Base-by-base conservation (phyloP, 495 filamentous ascomycete genomes). In the Hypoxylon cercidicola region DNA sequence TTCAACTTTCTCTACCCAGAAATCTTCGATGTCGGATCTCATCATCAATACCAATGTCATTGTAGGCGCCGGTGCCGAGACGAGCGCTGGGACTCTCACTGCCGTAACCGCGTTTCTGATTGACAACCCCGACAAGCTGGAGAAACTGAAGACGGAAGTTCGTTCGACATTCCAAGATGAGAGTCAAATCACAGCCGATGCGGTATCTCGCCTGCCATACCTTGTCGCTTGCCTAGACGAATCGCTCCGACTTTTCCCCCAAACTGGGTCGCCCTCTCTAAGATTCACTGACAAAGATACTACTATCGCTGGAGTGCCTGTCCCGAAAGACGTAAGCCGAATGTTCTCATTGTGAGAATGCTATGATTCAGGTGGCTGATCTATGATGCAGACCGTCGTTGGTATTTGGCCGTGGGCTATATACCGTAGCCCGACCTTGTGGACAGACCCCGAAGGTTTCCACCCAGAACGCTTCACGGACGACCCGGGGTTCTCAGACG, bases 151-250 rank as follows among this genome's bases (percentile, higher is more conserved):
- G 1, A 49, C 64, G 0, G 84, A 88, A 44, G 76, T 87, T 35
- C 79, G 85, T 13, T 52, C 49, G 4, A 46, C 74, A 1, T 88
- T 84, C 69, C 58, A 62, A 0, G 67, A 44, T 19, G 70, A 73
- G 16, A 72, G 74, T 0, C 78, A 85, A 0, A 87, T 87, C 30
- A 77, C 66, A 0, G 64, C 77, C 21, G 44, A 62, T 0, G 60
- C 54, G 1, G 69, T 78, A 9, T 60, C 67, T 10, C 50, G 68
- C 2, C 70, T 85, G 1, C 71, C 66, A 1, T 87, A 85, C 63
- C 69, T 87, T 20, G 73, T 75, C 39, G 87, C 86, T 1, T 78
- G 81, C 13, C 64, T 88, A 15, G 69, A 79, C 1, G 87, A 89
- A 63, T 74, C 72, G 0, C 73, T 88, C 8, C 76, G 87, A 10